phyloP scores from a whole-genome alignment of 345 rosid genomes.

The Erucastrum elatum region DNA sequence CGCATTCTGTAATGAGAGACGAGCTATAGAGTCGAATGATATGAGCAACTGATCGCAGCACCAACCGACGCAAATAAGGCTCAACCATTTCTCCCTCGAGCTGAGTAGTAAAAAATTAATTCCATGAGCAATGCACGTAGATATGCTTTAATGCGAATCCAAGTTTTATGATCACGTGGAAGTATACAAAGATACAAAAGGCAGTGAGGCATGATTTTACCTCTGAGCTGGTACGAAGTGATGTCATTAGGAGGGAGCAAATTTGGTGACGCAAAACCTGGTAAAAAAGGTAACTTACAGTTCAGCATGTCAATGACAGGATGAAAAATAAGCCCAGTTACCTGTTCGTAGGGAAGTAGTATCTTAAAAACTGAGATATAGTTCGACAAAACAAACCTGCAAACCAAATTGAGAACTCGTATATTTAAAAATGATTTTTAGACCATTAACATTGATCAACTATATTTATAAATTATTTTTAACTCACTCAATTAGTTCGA shows the following conservation, averaged over 20 bases:
- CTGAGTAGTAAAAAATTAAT: conserved; percentile 48
- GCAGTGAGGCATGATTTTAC: conserved; percentile 42
- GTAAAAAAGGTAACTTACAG: conserved; percentile 31
- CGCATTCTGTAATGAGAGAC: conserved; percentile 88
- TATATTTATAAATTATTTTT: conserved; percentile 25
- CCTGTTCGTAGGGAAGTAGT: conserved; percentile 82
- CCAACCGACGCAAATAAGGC: conserved; percentile 94
- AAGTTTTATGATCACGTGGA: conserved; percentile 12
- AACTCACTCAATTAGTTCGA: conserved; percentile 93
- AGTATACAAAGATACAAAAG: conserved; percentile 13
- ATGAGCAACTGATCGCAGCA: conserved; percentile 96
- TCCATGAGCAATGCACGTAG: conserved; percentile 16
- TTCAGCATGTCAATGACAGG: conserved; percentile 14
- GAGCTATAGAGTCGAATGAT: conserved; percentile 88
- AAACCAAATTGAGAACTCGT: conserved; percentile 24
- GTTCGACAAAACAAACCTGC: conserved; percentile 90
- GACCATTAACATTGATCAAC: conserved; percentile 10
- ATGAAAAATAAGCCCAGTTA: conserved; percentile 32
- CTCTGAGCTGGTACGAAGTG: conserved; percentile 92
- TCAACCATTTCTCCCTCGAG: conserved; percentile 95
- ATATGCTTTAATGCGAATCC: conserved; percentile 13
- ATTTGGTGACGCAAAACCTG: conserved; percentile 95
- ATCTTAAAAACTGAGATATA: conserved; percentile 77
- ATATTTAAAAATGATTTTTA: conserved; percentile 17
- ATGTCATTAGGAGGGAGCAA: conserved; percentile 96